Conservation (phyloP, 257 asterid species). For the Fraxinus americana region DNA sequence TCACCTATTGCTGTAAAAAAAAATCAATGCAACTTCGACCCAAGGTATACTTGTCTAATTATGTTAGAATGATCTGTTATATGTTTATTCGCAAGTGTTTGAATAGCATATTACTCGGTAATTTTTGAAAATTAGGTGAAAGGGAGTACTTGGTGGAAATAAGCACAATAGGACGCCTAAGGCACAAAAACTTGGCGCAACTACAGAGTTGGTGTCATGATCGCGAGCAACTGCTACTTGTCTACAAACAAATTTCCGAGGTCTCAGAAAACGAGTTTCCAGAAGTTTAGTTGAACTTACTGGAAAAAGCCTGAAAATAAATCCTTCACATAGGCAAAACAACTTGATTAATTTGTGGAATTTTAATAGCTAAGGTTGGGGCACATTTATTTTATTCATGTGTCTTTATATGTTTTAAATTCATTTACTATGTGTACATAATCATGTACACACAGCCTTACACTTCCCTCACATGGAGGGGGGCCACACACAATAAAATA, state of each 20-base stretch:
- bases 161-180: constrained; percentile 64
- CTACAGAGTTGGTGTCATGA: constrained; percentile 76
- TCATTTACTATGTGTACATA: too few relatives aligned
- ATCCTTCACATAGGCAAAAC: too few relatives aligned
- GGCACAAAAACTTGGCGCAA: constrained; percentile 69
- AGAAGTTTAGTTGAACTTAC: constrained; percentile 17
- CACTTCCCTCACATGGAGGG: too few relatives aligned
- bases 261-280: constrained; percentile 42
- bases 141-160: constrained; percentile 74
- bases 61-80: not conserved
- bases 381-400: too few relatives aligned
- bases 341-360: too few relatives aligned
- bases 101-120: not conserved
- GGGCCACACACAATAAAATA: too few relatives aligned
- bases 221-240: constrained; percentile 49
- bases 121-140: constrained; percentile 37
- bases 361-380: too few relatives aligned
- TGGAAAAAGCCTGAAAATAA: not conserved
- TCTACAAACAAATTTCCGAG: constrained; percentile 51
- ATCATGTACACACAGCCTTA: too few relatives aligned
- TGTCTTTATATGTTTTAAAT: too few relatives aligned
- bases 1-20: constrained; percentile 56
- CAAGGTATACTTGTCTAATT: constrained; percentile 44
- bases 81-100: not conserved
- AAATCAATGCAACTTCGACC: constrained; percentile 60